Base-by-base conservation (phyloP, 2,329 filamentous ascomycete genomes). In the Colletotrichum plurivorum region DNA sequence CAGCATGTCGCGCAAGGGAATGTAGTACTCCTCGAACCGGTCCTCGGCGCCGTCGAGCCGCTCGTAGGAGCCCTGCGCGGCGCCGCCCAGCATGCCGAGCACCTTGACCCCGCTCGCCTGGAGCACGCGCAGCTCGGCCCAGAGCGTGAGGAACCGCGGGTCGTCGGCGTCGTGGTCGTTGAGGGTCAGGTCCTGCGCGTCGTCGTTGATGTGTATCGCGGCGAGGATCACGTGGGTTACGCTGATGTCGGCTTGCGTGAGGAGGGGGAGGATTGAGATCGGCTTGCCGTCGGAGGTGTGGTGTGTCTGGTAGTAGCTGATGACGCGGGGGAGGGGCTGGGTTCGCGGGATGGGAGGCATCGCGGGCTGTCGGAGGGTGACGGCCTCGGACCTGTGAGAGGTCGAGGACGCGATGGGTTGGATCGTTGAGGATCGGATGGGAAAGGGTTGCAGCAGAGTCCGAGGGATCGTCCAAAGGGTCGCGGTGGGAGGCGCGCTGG, bases 41-140 rank as follows among this genome's bases (percentile, higher is more conserved):
- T 86, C 82, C 45, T 84, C 77, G 53, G 78, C 77, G 64, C 89
- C 88, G 75, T 92, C 88, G 4, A 90, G 86, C 0, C 85, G 85
- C 55, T 69, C 27, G 63, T 88, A 97, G 13, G 90, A 92, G 12
- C 94, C 95, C 68, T 87, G 86, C 0, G 94, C 94, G 2, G 94
- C 94, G 16, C 95, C 95, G 46, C 95, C 95, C 2, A 97, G 84
- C 93, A 98, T 96, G 63, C 89, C 93, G 77, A 97, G 85, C 13
- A 97, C 89, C 74, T 92, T 94, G 71, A 97, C 86, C 49, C 94
- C 94, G 7, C 87, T 85, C 2, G 87, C 87, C 78, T 96, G 92
- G 6, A 97, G 82, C 71, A 90, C 83, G 8, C 87, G 85, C 9
- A 94, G 88, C 79, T 98, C 95, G 22, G 87, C 87, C 94, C 94